Conservation (phyloP, 1,284 basidiomycete species). For the Cryptococcus sp. region DNA sequence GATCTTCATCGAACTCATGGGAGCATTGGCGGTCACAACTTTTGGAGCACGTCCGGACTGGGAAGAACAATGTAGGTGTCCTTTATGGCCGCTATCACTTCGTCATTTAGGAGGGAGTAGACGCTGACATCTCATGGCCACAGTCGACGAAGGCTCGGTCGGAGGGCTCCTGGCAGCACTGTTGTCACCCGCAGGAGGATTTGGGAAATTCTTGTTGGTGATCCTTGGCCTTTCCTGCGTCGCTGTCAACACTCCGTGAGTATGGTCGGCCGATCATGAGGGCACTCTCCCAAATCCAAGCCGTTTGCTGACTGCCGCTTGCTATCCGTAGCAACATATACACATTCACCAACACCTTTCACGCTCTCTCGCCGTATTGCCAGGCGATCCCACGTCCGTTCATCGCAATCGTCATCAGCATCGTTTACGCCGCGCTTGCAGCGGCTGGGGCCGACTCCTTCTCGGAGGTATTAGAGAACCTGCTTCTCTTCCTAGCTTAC, state of each 20-base stretch:
- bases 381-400: conserved; percentile 51
- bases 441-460: conserved; percentile 51
- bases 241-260: no score
- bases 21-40: conserved; percentile 36
- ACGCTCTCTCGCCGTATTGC: conserved; percentile 45
- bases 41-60: conserved; percentile 18
- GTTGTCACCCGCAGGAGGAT: conserved; percentile 36
- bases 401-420: conserved; percentile 29
- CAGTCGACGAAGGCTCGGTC: conserved; percentile 15
- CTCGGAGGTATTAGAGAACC: conserved; percentile 16
- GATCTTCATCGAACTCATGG: conserved; percentile 56
- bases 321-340: conserved; percentile 48
- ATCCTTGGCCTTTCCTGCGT: conserved; percentile 2
- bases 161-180: conserved; percentile 42
- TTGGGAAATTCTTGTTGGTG: conserved; percentile 44
- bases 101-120: no score
- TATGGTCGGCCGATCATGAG: no score
- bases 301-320: no score
- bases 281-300: no score
- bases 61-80: no score
- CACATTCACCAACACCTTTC: conserved; percentile 49
- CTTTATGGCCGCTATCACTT: no score
- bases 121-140: neutral
- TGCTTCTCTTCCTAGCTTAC: conserved; percentile 28
- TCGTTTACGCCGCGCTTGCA: conserved; percentile 39